Conservation (phyloP, 306 rosid genomes). For the Citrullus amarus region DNA sequence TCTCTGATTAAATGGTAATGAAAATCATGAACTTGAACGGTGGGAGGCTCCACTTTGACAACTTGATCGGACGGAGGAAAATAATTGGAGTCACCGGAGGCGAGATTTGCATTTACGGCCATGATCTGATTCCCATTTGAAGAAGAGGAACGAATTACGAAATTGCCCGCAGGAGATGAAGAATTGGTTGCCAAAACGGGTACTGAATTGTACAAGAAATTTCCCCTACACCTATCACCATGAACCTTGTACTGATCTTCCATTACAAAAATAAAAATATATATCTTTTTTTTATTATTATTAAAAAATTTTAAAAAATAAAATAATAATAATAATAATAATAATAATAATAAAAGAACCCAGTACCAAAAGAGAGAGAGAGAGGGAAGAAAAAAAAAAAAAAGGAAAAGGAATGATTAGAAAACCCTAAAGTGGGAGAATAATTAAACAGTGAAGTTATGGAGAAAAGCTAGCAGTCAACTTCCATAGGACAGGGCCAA, state of each 20-base stretch:
- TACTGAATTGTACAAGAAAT: constrained; percentile 52
- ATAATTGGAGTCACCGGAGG: not conserved
- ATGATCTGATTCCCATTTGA: not conserved
- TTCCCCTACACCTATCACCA: constrained; percentile 50
- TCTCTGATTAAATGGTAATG: constrained; percentile 49
- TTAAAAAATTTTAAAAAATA: no score
- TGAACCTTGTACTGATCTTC: constrained; percentile 48
- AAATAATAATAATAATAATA: not conserved
- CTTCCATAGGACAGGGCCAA: constrained; percentile 6
- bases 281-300: not conserved
- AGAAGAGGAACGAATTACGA: constrained; percentile 23
- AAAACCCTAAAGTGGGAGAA: constrained; percentile 13
- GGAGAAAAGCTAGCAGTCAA: constrained; percentile 9
- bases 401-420: not conserved
- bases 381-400: not conserved
- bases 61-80: constrained; percentile 28
- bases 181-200: constrained; percentile 17
- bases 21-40: constrained; percentile 25
- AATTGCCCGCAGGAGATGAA: constrained; percentile 18
- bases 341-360: not conserved
- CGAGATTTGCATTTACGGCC: not conserved
- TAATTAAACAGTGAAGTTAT: constrained; percentile 11
- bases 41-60: constrained; percentile 46
- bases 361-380: not conserved
- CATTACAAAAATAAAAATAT: constrained; percentile 13